phyloP scores from a whole-genome alignment of 2,329 filamentous ascomycete genomes.

The Parafenestella ontariensis region DNA sequence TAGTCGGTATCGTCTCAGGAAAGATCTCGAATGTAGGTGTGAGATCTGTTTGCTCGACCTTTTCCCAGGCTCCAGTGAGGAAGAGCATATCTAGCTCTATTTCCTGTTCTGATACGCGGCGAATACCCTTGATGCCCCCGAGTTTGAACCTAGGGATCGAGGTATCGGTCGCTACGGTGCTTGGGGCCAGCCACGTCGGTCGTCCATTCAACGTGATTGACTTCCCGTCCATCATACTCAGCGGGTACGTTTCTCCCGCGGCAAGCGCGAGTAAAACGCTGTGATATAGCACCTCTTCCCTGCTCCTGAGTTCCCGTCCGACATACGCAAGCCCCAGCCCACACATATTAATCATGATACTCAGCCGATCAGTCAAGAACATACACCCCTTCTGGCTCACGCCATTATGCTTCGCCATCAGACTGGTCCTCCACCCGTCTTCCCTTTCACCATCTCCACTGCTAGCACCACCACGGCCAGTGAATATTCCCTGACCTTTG shows the following conservation, averaged over 20 bases:
- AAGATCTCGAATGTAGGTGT: not conserved
- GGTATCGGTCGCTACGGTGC: not conserved
- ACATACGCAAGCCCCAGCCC: slow-evolving; percentile 19
- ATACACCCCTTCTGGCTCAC: slow-evolving; percentile 13
- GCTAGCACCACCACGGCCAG: not conserved
- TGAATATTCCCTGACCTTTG: slow-evolving; percentile 4
- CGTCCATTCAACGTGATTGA: not conserved
- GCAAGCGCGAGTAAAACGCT: slow-evolving; percentile 16
- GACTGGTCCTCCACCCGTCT: slow-evolving; percentile 7
- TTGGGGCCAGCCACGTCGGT: slow-evolving; percentile 13
- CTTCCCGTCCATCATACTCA: slow-evolving; percentile 12
- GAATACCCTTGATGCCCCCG: slow-evolving; percentile 7
- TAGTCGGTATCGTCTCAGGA: not conserved
- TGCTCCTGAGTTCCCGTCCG: slow-evolving; percentile 1
- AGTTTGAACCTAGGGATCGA: slow-evolving; percentile 11
- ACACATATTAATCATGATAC: slow-evolving; percentile 23
- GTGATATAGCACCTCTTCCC: slow-evolving; percentile 14
- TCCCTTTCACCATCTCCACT: not conserved
- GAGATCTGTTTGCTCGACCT: not conserved
- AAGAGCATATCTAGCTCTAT: slow-evolving; percentile 20
- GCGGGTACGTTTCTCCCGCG: slow-evolving; percentile 17
- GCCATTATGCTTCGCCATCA: slow-evolving; percentile 19
- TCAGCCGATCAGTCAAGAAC: slow-evolving; percentile 15
- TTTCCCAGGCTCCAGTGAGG: slow-evolving; percentile 1
- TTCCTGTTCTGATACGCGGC: slow-evolving; percentile 9